Percentiles rank a stretch among this genome's conserved stretches.
Conservation (phyloP, 257 asterid genomes). For the Solanum sejunctum region DNA sequence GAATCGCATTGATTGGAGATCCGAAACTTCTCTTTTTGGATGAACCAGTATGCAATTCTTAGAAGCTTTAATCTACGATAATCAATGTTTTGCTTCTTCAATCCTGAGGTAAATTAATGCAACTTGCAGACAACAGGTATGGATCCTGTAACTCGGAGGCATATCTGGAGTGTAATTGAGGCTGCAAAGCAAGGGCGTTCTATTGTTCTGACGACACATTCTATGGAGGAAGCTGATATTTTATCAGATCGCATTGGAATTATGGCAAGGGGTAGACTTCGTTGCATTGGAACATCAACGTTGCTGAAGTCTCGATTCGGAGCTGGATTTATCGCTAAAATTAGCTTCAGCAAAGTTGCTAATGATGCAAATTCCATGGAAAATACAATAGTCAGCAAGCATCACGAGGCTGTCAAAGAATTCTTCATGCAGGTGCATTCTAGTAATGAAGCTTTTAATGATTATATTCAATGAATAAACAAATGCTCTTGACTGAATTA, state of each 20-base stretch:
- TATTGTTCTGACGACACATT: conserved; percentile 26
- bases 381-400: not conserved
- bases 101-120: not conserved
- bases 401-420: conserved; percentile 11
- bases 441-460: not conserved
- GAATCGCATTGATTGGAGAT: conserved; percentile 25
- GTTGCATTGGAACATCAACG: conserved; percentile 31
- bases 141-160: conserved; percentile 32
- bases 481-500: not conserved
- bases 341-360: conserved; percentile 7
- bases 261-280: conserved; percentile 31
- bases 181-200: conserved; percentile 29
- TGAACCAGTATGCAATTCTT: conserved; percentile 15
- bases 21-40: conserved; percentile 22
- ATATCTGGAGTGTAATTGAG: conserved; percentile 26
- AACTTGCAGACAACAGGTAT: conserved; percentile 28
- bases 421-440: conserved; percentile 17
- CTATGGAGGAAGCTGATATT: conserved; percentile 33
- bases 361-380: not conserved
- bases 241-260: conserved; percentile 32
- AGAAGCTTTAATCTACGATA: not conserved
- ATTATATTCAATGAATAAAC: not conserved
- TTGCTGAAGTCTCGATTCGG: conserved; percentile 25
- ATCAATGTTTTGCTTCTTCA: not conserved
- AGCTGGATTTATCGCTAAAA: conserved; percentile 16